Evolutionary conservation across 2,329 filamentous ascomycete genomes (phyloP).

Genomic region (Aureobasidium sp.): DNA sequence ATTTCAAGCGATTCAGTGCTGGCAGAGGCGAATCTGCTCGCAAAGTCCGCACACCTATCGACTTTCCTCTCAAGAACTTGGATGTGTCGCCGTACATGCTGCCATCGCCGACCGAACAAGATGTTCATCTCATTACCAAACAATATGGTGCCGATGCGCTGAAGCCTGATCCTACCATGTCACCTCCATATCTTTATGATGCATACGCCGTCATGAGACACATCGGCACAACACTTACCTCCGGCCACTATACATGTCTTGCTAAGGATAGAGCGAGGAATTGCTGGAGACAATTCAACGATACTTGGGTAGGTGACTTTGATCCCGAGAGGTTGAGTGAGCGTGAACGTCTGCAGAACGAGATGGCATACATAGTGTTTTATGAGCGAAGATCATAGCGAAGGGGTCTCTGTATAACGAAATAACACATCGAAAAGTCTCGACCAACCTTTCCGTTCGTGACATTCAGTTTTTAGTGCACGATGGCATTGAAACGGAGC

Average conservation of each 20-base stretch:
- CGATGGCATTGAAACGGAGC: background rate
- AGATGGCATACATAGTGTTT: slow-evolving; percentile 60
- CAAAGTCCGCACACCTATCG: slow-evolving; percentile 65
- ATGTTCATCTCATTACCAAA: slow-evolving; percentile 27
- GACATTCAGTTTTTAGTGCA: background rate
- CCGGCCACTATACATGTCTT: slow-evolving; percentile 74
- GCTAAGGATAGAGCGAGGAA: slow-evolving; percentile 43
- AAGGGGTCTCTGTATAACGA: background rate
- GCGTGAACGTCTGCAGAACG: slow-evolving; percentile 51
- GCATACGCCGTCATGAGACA: slow-evolving; percentile 82
- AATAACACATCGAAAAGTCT: background rate
- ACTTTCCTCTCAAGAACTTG: slow-evolving; percentile 69
- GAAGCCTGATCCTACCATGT: slow-evolving; percentile 37
- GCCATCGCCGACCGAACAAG: slow-evolving; percentile 34
- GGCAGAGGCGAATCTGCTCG: slow-evolving; percentile 46
- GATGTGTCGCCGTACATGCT: slow-evolving; percentile 56
- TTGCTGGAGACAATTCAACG: slow-evolving; percentile 57
- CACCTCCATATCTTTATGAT: slow-evolving; percentile 65
- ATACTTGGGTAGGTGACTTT: slow-evolving; percentile 49
- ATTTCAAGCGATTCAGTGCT: slow-evolving; percentile 64
- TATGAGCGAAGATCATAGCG: slow-evolving; percentile 43
- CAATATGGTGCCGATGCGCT: slow-evolving; percentile 27
- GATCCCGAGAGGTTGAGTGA: slow-evolving; percentile 45
- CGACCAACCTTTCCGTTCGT: too few species aligned
- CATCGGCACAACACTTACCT: slow-evolving; percentile 56